Evolutionary conservation across 2,329 filamentous ascomycete species (phyloP), one percentile per base, ranked within the genome.

Genomic region (Hypoxylon sp.): DNA sequence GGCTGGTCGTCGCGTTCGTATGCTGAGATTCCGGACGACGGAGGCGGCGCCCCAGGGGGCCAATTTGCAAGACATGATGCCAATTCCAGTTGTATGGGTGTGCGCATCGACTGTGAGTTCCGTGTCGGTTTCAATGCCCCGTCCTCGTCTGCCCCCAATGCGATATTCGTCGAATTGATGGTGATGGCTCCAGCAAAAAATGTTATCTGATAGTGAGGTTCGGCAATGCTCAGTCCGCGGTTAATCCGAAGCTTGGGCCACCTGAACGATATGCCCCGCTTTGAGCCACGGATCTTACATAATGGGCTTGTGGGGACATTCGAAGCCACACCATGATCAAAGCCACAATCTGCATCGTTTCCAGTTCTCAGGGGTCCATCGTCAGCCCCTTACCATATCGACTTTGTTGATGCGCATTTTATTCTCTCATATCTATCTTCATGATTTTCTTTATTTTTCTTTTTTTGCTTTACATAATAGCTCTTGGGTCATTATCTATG

Each of bases 1-100:
- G 7, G 61, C 45, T 55, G 60, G 51, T 62, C 14, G 74, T 61
- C 72, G 73, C 45, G 75, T 71, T 34, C 75, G 74, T 57, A 75
- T 53, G 63, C 71, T 70, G 51, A 78, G 74, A 65, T 69, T 74
- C 41, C 73, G 75, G 34, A 74, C 57, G 19, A 37, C 57, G 50
- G 70, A 61, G 23, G 71, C 43, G 21, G 68, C 67, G 30, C 72
- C 57, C 75, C 74, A 75, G 14, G 75, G 76, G 48, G 70, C 74
- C 53, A 76, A 61, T 67, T 74, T 76, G 30, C 74, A 75, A 41
- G 76, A 71, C 76, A 77, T 77, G 32, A 51, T 70, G 62, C 51
- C 61, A 47, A 50, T 67, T 61, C 14, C 12, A 27, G 51, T 2
- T 51, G 41, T 54, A 25, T 19, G 37, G 47, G 46, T 50, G 59